Conservation (phyloP, 2,329 filamentous ascomycete genomes). For the Epichloe aotearoae region DNA sequence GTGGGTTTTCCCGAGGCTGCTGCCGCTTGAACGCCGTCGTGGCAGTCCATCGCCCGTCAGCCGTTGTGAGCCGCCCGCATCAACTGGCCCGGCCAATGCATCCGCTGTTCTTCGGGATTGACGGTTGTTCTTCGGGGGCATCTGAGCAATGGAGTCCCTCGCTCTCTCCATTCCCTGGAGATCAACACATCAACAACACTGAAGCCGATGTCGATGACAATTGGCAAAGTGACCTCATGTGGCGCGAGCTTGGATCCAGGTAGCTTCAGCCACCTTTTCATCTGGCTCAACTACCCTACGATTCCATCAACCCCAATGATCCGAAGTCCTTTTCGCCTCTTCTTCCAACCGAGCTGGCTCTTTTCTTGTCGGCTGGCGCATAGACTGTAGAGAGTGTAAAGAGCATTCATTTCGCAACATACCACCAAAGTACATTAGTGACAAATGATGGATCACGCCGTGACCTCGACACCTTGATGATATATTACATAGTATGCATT, state of each 20-base stretch:
- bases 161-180: no score
- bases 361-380: background rate
- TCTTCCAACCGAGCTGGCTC: background rate
- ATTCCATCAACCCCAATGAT: background rate
- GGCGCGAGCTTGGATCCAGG: conserved; percentile 10
- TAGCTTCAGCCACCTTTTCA: conserved; percentile 11
- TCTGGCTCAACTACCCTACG: background rate
- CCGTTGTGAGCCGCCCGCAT: no score
- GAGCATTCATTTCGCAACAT: no score
- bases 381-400: no score
- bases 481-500: no score
- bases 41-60: background rate
- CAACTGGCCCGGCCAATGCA: no score
- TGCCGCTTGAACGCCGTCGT: background rate
- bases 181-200: no score
- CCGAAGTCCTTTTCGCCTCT: background rate
- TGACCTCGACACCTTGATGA: background rate
- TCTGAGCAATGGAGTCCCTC: no score
- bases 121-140: no score
- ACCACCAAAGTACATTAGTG: background rate
- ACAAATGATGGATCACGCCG: background rate
- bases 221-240: conserved; percentile 8
- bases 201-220: background rate
- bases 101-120: no score
- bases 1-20: background rate